Evolutionary conservation across 306 rosid species (phyloP), one percentile per base, ranked within the genome.

Genomic region (Lathyrus sativus): DNA sequence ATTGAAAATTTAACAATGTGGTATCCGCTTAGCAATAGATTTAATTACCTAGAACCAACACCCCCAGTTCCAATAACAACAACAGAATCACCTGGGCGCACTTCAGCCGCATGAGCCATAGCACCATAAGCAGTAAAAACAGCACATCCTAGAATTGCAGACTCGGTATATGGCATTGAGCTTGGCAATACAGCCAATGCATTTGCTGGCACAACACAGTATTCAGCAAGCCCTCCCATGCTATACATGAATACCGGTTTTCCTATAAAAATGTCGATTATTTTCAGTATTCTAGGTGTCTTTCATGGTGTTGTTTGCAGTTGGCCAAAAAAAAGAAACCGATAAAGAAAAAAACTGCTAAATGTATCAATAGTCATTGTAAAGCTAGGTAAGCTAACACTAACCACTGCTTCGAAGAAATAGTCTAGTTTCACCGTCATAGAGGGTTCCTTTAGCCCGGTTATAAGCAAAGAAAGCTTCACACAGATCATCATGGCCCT

Each of bases 221-320:
- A 90, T 79, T 93, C 98, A 6, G 98, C 98, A 79, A 93, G 96
- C 75, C 98, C 96, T 61, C 96, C 98, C 98, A 90, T 93, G 65
- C 98, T 86, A 65, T 86, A 90, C 98, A 93, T 93, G 70, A 42
- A 93, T 24, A 82, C 83, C 4, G 98, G 98, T 75, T 86, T 87
- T 62, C 96, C 97, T 93, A 48, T 79, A 89, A 66, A 71, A 53
- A 24, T 38, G 76, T 10, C 42, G 2, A 60, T 51, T 13, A 50
- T 39, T 67, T 74, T 81, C 62, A 70, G 81, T 57, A 67, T 67
- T 50, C n/a, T n/a, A n/a, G n/a, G n/a, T n/a, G n/a, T n/a, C n/a
- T n/a, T n/a, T n/a, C n/a, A n/a, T n/a, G n/a, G n/a, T n/a, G n/a
- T n/a, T n/a, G n/a, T n/a, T n/a, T n/a, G n/a, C n/a, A n/a, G n/a